These are phyloP conservation scores for Globisporangium emineosum DNA, from an alignment of 352 stramenopile species.

Conservation along the genomic window DNA sequence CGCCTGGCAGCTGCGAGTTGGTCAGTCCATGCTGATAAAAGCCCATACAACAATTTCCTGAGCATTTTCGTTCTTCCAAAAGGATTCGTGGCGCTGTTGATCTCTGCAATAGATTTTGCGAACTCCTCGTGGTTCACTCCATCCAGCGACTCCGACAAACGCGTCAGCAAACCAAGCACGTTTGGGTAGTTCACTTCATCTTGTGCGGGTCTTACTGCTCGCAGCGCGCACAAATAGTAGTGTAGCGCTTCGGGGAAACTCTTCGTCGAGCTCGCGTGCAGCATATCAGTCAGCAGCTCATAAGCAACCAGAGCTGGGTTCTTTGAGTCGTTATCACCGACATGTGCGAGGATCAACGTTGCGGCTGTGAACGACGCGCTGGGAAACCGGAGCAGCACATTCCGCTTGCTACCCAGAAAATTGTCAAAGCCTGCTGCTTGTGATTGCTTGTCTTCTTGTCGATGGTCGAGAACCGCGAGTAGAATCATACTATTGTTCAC, in stretches of 20 bases:
- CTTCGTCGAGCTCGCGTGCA: conserved; percentile 2
- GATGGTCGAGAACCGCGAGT: conserved; percentile 3
- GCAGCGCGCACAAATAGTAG: conserved; percentile 13
- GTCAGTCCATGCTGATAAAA: conserved; percentile 42
- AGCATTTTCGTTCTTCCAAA: conserved; percentile 31
- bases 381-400: neutral
- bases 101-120: conserved; percentile 24
- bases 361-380: conserved; percentile 14
- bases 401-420: conserved; percentile 4
- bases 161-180: conserved; percentile 24
- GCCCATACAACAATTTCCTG: conserved; percentile 27
- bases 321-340: neutral
- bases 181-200: neutral
- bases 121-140: conserved; percentile 19
- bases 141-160: conserved; percentile 23
- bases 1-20: conserved; percentile 19
- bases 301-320: neutral
- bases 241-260: conserved; percentile 16
- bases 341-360: conserved; percentile 1
- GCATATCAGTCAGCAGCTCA: conserved; percentile 9
- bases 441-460: neutral
- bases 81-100: conserved; percentile 27
- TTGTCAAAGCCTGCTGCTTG: neutral
- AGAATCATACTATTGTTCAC: conserved; percentile 17
- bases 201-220: neutral